phyloP scores from a whole-genome alignment of 495 filamentous ascomycete species.

The Neurospora hispaniola region DNA sequence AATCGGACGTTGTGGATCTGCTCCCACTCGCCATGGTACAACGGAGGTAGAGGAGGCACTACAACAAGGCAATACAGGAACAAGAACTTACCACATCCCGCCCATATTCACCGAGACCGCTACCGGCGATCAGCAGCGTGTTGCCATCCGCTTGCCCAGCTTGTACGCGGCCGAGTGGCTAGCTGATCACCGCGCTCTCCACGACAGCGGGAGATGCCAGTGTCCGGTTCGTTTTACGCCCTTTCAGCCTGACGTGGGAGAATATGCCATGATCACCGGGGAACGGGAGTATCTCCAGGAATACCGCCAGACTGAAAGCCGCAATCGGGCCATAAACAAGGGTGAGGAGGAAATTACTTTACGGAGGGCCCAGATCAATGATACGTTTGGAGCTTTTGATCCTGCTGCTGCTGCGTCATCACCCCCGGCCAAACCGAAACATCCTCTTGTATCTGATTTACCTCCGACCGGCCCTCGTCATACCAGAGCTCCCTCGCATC shows the following conservation, averaged over 20 bases:
- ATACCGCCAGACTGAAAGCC: slow-evolving; percentile 8
- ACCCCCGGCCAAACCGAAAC: neutral
- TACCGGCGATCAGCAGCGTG: slow-evolving; percentile 2
- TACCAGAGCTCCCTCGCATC: neutral
- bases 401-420: neutral
- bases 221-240: slow-evolving; percentile 22
- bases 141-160: slow-evolving; percentile 23
- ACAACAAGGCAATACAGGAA: neutral
- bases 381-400: slow-evolving; percentile 7
- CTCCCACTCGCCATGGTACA: neutral
- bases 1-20: neutral
- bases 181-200: slow-evolving; percentile 26
- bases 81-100: slow-evolving; percentile 1
- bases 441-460: neutral
- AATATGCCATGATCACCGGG: slow-evolving; percentile 5
- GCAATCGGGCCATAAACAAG: neutral
- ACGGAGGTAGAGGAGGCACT: neutral
- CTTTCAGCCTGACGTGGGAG: slow-evolving; percentile 10
- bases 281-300: slow-evolving; percentile 5
- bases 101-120: slow-evolving; percentile 18
- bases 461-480: slow-evolving; percentile 5
- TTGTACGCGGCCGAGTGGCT: slow-evolving; percentile 33
- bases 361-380: slow-evolving; percentile 9
- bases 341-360: neutral
- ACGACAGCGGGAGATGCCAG: slow-evolving; percentile 20